A percentile compares a stretch with the other conserved stretches of the same genome.
phyloP scores from a whole-genome alignment of 768 basidiomycete species.

The Kwoniella europaea region DNA sequence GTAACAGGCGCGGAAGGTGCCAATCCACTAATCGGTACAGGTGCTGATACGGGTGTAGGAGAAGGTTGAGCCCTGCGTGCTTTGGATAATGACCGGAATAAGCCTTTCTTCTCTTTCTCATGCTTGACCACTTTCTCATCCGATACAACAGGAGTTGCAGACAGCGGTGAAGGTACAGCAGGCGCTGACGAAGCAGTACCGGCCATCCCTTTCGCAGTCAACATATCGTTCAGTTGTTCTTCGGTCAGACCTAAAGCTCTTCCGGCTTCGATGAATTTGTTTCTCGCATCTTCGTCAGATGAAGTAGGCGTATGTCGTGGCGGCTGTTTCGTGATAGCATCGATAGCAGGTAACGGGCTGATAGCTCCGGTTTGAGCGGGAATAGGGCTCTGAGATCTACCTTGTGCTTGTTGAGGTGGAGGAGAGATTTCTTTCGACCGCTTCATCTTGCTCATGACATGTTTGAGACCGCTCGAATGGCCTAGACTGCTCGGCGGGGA shows the following conservation, averaged over 20 bases:
- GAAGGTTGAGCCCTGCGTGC: constrained; percentile 31
- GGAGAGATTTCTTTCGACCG: constrained; percentile 18
- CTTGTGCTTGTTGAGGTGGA: constrained; percentile 3
- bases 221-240: constrained; percentile 41
- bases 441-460: constrained; percentile 25
- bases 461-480: constrained; percentile 10
- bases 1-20: constrained; percentile 10
- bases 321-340: neutral
- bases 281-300: constrained; percentile 33
- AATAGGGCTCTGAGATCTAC: neutral
- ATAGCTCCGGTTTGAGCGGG: neutral
- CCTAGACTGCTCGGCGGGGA: constrained; percentile 27
- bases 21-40: neutral
- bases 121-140: constrained; percentile 1
- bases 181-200: neutral
- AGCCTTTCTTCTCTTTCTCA: constrained; percentile 30
- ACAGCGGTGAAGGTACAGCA: neutral
- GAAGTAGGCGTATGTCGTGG: constrained; percentile 15
- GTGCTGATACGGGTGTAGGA: constrained; percentile 7
- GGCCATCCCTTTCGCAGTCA: constrained; percentile 32
- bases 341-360: constrained; percentile 3
- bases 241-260: constrained; percentile 40
- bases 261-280: constrained; percentile 47
- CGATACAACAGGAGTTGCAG: constrained; percentile 4
- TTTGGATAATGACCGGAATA: constrained; percentile 43